Percentiles rank a stretch among this genome's conserved stretches.
phyloP scores from a whole-genome alignment of 345 rosid species.

The Lagerstroemia speciosa region DNA sequence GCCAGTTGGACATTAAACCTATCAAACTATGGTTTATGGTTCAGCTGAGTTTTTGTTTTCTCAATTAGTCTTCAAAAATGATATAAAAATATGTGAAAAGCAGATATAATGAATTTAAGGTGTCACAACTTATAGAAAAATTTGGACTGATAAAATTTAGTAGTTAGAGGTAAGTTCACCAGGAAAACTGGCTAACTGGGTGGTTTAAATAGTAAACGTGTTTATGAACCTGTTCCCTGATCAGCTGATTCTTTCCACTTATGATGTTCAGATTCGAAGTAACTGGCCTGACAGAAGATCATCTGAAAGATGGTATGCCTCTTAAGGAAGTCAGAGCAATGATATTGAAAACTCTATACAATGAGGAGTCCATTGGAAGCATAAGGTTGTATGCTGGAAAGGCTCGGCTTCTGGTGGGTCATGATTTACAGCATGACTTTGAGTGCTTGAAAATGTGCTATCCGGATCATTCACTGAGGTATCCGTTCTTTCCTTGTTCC shows the following conservation, averaged over 20 bases:
- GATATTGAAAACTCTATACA: slow-evolving; percentile 36
- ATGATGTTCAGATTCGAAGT: slow-evolving; percentile 37
- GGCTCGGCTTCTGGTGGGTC: slow-evolving; percentile 64
- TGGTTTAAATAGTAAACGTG: background rate
- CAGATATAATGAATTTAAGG: background rate
- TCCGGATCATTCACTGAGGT: slow-evolving; percentile 62
- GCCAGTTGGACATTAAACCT: background rate
- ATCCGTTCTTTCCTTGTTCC: slow-evolving; percentile 4
- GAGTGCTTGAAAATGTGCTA: slow-evolving; percentile 51
- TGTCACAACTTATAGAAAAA: background rate
- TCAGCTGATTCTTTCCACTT: background rate
- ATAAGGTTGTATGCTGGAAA: slow-evolving; percentile 32
- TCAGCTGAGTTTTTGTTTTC: background rate
- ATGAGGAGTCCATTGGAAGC: slow-evolving; percentile 32
- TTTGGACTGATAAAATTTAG: background rate
- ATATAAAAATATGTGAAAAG: background rate
- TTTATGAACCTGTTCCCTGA: slow-evolving; percentile 2
- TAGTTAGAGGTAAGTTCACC: background rate
- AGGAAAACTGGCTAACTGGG: background rate
- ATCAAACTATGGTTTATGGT: background rate
- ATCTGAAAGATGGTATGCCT: slow-evolving; percentile 48
- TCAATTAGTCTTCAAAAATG: background rate
- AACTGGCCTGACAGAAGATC: slow-evolving; percentile 64
- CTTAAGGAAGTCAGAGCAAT: slow-evolving; percentile 39
- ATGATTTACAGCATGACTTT: slow-evolving; percentile 52